Base-by-base conservation (phyloP, 1,139 yeast species). In the Spathaspora sp. region DNA sequence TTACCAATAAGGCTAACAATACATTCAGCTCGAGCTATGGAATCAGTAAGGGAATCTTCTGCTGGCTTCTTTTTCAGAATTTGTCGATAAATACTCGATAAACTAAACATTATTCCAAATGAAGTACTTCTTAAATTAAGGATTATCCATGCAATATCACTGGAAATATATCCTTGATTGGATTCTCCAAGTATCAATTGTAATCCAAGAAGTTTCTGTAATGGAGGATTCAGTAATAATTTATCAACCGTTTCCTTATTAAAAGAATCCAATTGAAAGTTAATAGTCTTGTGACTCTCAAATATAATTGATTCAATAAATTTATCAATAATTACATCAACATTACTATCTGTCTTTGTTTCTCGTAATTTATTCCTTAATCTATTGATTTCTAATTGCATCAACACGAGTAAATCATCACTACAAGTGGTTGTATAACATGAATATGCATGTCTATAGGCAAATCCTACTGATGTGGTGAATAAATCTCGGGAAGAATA, bases 101-200 rank as follows among this genome's bases (percentile, higher is more conserved):
- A 68, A 46, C 89, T 82, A 59, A 87, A 81, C 75, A 89, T 86
- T 15, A 86, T 74, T 1, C 91, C 88, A 56, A 89, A 85, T 16
- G 89, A 81, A 9, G 87, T 75, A 51, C 86, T 74, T 48, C 95
- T 76, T 44, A 89, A 65, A 59, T 88, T 86, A 44, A 89, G 70
- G 3, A 86, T 70, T 2, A 82, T 75, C 81, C 89, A 78, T 0
- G 95, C 89, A 43, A 87, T 73, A 39, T 79, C 77, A 52, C 80
- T 72, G 17, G 80, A 72, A 7, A 57, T 72, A 18, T 80, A 68
- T 37, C 65, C 62, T 11, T 7, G 20, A 9, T n/a, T 11, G 7
- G 71, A 57, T 13, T 86, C 86, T 0, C 95, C 93, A 27, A 89
- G 60, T 0, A 81, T 72, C 47, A 85, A 69, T 58, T 89, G 95